A percentile compares a stretch with the other conserved stretches of the same genome.
Evolutionary conservation across 179 eudicot genomes (phyloP).

Genomic region (Drosera spatulata): DNA sequence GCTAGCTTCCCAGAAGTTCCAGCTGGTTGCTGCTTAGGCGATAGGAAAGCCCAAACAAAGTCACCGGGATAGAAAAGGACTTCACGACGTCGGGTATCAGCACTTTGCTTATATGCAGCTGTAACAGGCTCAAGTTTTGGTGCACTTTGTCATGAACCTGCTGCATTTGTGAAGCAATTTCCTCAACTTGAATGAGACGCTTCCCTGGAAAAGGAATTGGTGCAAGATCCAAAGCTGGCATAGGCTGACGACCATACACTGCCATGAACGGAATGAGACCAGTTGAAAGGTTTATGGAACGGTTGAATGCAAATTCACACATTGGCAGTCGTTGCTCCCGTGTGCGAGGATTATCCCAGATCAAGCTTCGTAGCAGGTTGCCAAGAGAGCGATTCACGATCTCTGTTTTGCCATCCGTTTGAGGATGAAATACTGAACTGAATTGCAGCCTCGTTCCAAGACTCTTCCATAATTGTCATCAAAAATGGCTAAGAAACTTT

Average conservation of each 20-base stretch:
- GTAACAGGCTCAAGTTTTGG: no score
- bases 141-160: background rate
- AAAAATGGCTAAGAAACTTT: constrained; percentile 1
- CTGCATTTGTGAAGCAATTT: background rate
- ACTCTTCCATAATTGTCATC: background rate
- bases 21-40: no score
- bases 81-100: no score
- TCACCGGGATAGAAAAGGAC: no score
- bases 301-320: constrained; percentile 6
- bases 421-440: background rate
- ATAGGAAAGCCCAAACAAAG: no score
- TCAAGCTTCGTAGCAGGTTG: background rate
- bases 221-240: background rate
- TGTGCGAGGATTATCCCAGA: background rate
- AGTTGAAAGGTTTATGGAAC: background rate
- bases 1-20: background rate
- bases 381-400: constrained; percentile 4
- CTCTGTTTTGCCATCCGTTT: constrained; percentile 8
- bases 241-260: background rate
- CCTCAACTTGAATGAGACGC: background rate
- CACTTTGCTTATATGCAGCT: no score
- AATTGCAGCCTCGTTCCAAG: constrained; percentile 5
- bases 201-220: background rate
- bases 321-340: background rate
- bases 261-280: background rate